These are phyloP conservation scores for Trifolium subterraneum DNA, from an alignment of 306 rosid species.

Conservation along the genomic window DNA sequence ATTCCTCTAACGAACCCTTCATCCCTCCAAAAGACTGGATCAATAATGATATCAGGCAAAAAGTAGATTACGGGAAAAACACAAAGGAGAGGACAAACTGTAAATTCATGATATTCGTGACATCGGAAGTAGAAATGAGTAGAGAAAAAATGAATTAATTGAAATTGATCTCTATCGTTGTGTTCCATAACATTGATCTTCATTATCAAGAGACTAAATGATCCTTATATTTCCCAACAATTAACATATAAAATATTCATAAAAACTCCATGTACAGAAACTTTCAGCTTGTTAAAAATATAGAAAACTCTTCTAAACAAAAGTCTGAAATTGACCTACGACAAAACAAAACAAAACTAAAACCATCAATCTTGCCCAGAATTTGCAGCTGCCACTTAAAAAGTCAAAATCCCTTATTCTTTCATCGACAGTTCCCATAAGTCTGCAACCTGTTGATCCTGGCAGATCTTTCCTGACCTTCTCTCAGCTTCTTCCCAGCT, in stretches of 20 bases:
- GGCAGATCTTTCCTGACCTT: background rate
- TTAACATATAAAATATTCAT: background rate
- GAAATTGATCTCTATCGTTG: conserved; percentile 13
- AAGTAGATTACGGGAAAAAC: background rate
- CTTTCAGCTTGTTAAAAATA: conserved; percentile 26
- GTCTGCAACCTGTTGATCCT: background rate
- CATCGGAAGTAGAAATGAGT: background rate
- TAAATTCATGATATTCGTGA: background rate
- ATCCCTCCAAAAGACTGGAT: background rate
- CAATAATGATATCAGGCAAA: conserved; percentile 6
- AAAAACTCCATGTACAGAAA: background rate
- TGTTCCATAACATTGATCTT: conserved; percentile 8
- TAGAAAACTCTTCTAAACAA: background rate
- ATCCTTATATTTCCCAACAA: conserved; percentile 19
- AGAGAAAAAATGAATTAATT: background rate
- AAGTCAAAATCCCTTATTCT: background rate
- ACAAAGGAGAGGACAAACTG: conserved; percentile 10
- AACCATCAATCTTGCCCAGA: background rate
- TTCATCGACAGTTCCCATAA: background rate
- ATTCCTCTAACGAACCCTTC: background rate
- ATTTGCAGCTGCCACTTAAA: background rate
- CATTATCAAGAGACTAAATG: conserved; percentile 21
- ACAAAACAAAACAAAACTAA: background rate
- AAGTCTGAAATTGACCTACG: background rate
- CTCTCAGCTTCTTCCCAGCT: background rate